Evolutionary conservation across 2,329 filamentous ascomycete species (phyloP).

Genomic region (Ambrosiella cleistominuta): DNA sequence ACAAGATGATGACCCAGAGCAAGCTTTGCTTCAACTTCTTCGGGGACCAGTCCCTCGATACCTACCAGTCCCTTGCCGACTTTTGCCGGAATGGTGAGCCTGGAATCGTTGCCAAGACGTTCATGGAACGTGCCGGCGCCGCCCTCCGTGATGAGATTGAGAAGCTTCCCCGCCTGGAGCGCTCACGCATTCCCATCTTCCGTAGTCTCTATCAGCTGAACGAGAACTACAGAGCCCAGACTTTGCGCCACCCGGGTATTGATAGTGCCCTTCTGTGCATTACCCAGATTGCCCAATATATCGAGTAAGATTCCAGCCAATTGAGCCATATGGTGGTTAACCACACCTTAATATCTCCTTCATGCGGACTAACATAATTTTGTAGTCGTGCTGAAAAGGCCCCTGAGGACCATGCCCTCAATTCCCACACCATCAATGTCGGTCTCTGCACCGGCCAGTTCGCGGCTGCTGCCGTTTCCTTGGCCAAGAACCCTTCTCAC

Average conservation of each 20-base stretch:
- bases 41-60: slow-evolving; percentile 54
- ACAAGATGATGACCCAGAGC: slow-evolving; percentile 13
- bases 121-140: slow-evolving; percentile 39
- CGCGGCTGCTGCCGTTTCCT: slow-evolving; percentile 50
- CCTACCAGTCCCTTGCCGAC: slow-evolving; percentile 42
- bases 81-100: slow-evolving; percentile 29
- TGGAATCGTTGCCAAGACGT: slow-evolving; percentile 39
- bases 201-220: slow-evolving; percentile 45
- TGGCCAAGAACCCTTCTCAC: slow-evolving; percentile 41
- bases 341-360: not conserved
- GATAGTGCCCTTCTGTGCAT: slow-evolving; percentile 49
- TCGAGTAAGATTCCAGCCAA: slow-evolving; percentile 34
- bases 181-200: slow-evolving; percentile 43
- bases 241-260: slow-evolving; percentile 39
- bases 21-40: slow-evolving; percentile 43
- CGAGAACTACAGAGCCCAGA: slow-evolving; percentile 42
- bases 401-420: slow-evolving; percentile 31
- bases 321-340: not conserved
- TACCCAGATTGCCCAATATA: slow-evolving; percentile 49
- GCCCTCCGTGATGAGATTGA: slow-evolving; percentile 44
- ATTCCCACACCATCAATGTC: slow-evolving; percentile 36
- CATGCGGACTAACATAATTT: not conserved
- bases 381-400: slow-evolving; percentile 34
- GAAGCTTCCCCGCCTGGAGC: slow-evolving; percentile 36
- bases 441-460: slow-evolving; percentile 54